These are phyloP conservation scores for Esteya vermicola DNA, from an alignment of 2,329 filamentous ascomycete species.

Conservation along the genomic window DNA sequence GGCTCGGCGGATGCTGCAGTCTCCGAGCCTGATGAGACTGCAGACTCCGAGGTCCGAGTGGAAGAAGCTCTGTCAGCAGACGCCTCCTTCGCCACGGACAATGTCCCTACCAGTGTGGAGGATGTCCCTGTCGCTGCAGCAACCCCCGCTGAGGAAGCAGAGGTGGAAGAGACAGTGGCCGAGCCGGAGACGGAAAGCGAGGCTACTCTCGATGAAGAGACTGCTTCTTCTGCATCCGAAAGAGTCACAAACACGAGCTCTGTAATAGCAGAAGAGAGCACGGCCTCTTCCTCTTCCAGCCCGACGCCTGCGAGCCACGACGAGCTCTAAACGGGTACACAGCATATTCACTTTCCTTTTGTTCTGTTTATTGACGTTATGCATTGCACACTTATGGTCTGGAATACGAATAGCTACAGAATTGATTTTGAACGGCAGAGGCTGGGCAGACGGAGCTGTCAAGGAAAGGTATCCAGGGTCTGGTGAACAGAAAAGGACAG, in stretches of 20 bases:
- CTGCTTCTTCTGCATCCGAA: too few species aligned
- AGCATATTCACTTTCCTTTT: neutral
- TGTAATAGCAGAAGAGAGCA: neutral
- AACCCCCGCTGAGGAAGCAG: too few species aligned
- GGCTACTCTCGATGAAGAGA: too few species aligned
- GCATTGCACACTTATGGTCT: neutral
- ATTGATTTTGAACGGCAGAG: too few species aligned
- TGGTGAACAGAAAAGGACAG: too few species aligned
- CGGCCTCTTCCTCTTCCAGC: neutral
- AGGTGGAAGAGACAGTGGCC: neutral
- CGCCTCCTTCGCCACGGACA: too few species aligned
- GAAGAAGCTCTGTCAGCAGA: too few species aligned
- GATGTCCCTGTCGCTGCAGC: too few species aligned
- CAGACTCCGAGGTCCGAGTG: neutral
- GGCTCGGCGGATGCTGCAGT: too few species aligned
- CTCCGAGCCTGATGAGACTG: neutral
- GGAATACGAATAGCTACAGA: neutral
- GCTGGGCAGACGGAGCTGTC: too few species aligned
- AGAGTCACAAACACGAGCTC: neutral
- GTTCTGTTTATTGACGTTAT: neutral
- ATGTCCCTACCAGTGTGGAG: too few species aligned
- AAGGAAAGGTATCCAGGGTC: too few species aligned
- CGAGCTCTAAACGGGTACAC: neutral
- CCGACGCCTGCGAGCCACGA: neutral
- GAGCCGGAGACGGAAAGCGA: neutral